Percentiles rank a stretch among this genome's conserved stretches.
Conservation (phyloP, 2,329 filamentous ascomycete species). For the Hymenoscyphus repandus region DNA sequence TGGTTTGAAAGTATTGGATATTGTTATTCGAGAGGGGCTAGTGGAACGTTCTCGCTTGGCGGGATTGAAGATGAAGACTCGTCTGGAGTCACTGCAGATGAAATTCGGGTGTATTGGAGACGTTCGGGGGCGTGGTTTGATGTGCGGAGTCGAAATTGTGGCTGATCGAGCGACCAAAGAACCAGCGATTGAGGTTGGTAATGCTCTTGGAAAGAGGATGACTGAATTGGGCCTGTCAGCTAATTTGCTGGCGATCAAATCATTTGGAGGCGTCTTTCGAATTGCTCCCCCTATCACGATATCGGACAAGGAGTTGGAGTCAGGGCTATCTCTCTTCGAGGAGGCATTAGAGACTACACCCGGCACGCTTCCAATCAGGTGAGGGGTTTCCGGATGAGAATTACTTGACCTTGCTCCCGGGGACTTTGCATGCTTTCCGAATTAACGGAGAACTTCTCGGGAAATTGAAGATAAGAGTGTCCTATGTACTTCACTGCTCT, state of each 20-base stretch:
- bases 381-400: too few relatives aligned
- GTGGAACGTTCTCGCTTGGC: slow-evolving; percentile 39
- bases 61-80: slow-evolving; percentile 45
- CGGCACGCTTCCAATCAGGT: too few relatives aligned
- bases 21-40: too few relatives aligned
- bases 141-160: slow-evolving; percentile 56
- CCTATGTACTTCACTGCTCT: too few relatives aligned
- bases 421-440: too few relatives aligned
- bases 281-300: slow-evolving; percentile 58
- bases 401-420: too few relatives aligned
- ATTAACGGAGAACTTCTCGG: too few relatives aligned
- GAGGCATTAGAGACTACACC: slow-evolving; percentile 45
- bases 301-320: slow-evolving; percentile 42
- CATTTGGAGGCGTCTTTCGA: slow-evolving; percentile 52
- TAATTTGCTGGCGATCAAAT: slow-evolving; percentile 49
- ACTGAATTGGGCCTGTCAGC: slow-evolving; percentile 50
- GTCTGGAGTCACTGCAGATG: slow-evolving; percentile 40
- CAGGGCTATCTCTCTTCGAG: slow-evolving; percentile 56
- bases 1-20: too few relatives aligned
- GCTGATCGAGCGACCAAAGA: slow-evolving; percentile 42
- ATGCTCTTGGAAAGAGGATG: slow-evolving; percentile 41
- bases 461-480: too few relatives aligned
- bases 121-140: slow-evolving; percentile 52
- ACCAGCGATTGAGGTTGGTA: slow-evolving; percentile 43
- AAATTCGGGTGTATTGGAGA: slow-evolving; percentile 58